phyloP scores from a whole-genome alignment of 768 basidiomycete species.

The Auricularia cornea region DNA sequence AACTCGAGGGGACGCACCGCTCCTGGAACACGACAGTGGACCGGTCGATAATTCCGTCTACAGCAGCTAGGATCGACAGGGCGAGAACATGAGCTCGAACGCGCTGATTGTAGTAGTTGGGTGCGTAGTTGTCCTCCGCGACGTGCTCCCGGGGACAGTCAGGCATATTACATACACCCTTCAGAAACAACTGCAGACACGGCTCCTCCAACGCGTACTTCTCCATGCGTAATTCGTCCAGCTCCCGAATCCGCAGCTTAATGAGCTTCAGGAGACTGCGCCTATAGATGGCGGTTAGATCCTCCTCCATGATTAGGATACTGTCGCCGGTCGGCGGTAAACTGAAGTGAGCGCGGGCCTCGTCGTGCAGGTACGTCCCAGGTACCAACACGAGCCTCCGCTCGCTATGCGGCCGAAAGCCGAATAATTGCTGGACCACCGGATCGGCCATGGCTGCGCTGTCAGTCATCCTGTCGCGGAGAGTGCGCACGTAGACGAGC shows the following conservation, averaged over 20 bases:
- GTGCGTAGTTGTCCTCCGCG: background rate
- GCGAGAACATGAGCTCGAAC: background rate
- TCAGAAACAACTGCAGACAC: background rate
- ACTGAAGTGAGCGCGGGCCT: background rate
- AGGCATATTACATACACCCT: background rate
- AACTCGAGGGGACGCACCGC: background rate
- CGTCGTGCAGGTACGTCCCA: conserved; percentile 19
- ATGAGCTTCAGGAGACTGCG: background rate
- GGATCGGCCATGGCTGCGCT: background rate
- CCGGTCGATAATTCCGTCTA: background rate
- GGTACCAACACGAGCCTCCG: conserved; percentile 21
- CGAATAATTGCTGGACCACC: conserved; percentile 28
- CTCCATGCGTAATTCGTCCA: background rate
- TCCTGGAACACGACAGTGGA: background rate
- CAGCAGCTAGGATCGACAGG: background rate
- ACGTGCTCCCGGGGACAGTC: background rate
- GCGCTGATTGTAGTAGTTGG: background rate
- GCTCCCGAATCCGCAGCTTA: background rate
- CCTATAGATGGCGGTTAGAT: background rate
- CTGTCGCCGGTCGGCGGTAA: background rate
- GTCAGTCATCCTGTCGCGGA: background rate
- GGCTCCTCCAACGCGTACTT: background rate
- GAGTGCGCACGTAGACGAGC: background rate
- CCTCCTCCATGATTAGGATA: background rate
- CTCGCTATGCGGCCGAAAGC: conserved; percentile 20